Evolutionary conservation across 2,329 filamentous ascomycete species (phyloP).

Genomic region (Magnaporthiopsis poae): DNA sequence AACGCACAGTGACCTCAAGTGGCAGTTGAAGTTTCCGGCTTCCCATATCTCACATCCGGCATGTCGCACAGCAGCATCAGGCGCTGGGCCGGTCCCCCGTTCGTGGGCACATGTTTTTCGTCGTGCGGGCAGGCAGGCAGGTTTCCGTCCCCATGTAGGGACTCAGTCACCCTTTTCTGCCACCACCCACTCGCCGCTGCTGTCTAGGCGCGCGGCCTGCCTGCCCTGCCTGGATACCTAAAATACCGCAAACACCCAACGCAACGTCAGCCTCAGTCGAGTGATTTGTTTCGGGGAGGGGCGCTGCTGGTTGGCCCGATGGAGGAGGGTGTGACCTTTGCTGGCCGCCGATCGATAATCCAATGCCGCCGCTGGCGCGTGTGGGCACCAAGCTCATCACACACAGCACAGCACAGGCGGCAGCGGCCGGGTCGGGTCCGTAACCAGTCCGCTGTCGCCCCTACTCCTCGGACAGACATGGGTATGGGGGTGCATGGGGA

Average conservation of each 20-base stretch:
- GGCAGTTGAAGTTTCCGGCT: too few relatives aligned
- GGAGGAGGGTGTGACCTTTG: not conserved
- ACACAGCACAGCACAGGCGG: not conserved
- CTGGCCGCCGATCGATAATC: not conserved
- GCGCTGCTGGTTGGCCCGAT: not conserved
- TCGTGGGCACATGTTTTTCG: not conserved
- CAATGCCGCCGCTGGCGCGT: not conserved
- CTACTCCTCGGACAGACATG: not conserved
- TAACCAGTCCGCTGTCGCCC: not conserved
- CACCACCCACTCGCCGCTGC: too few relatives aligned
- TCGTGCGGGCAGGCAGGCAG: not conserved
- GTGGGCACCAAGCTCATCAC: not conserved
- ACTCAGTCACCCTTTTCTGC: not conserved
- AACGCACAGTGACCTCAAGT: not conserved
- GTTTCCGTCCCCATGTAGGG: not conserved
- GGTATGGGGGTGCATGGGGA: too few relatives aligned
- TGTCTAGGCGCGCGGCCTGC: too few relatives aligned
- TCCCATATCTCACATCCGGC: not conserved
- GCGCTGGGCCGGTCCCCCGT: not conserved
- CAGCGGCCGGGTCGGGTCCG: too few relatives aligned
- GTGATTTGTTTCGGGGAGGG: not conserved
- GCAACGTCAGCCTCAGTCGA: not conserved
- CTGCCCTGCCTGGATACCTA: not conserved
- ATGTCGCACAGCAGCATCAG: not conserved
- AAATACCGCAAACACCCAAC: not conserved